Percentiles rank a stretch among this genome's conserved stretches.
Evolutionary conservation across 2,329 filamentous ascomycete species (phyloP).

Genomic region (Monilinia aucupariae): DNA sequence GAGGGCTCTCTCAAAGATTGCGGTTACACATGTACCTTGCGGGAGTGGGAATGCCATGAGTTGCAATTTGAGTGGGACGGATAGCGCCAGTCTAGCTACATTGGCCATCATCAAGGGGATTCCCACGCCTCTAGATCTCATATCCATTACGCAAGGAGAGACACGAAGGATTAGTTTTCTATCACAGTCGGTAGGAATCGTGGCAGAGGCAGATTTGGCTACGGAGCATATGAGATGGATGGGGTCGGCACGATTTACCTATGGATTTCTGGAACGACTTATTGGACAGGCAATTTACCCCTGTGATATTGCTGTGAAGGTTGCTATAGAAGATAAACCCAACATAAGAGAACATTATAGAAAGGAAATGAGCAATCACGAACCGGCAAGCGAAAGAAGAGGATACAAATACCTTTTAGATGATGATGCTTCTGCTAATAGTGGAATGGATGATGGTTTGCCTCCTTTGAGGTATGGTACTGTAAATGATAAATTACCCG

Average conservation of each 20-base stretch:
- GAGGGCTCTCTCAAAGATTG: constrained; percentile 67
- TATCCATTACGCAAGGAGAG: constrained; percentile 79
- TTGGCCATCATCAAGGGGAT: constrained; percentile 82
- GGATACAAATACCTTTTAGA: constrained; percentile 32
- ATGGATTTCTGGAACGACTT: constrained; percentile 73
- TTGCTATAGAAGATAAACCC: constrained; percentile 71
- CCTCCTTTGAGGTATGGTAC: constrained; percentile 76
- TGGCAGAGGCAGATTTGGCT: constrained; percentile 83
- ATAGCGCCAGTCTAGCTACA: constrained; percentile 68
- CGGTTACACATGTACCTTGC: constrained; percentile 82
- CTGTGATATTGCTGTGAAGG: constrained; percentile 80
- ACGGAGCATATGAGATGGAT: constrained; percentile 94
- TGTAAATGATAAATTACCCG: constrained; percentile 67
- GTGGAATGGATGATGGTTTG: constrained; percentile 46
- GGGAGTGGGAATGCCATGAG: constrained; percentile 94
- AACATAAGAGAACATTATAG: constrained; percentile 70
- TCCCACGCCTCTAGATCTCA: constrained; percentile 75
- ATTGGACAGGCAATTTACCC: constrained; percentile 76
- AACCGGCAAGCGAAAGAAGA: constrained; percentile 29
- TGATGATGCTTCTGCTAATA: constrained; percentile 33
- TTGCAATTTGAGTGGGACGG: constrained; percentile 80
- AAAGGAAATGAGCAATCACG: constrained; percentile 37
- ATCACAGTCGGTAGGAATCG: constrained; percentile 81
- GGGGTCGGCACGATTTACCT: constrained; percentile 78
- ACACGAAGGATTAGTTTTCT: constrained; percentile 77